Percentiles rank a stretch among this genome's conserved stretches.
phyloP scores from a whole-genome alignment of 2,329 filamentous ascomycete species.

The Fusarium albidum region DNA sequence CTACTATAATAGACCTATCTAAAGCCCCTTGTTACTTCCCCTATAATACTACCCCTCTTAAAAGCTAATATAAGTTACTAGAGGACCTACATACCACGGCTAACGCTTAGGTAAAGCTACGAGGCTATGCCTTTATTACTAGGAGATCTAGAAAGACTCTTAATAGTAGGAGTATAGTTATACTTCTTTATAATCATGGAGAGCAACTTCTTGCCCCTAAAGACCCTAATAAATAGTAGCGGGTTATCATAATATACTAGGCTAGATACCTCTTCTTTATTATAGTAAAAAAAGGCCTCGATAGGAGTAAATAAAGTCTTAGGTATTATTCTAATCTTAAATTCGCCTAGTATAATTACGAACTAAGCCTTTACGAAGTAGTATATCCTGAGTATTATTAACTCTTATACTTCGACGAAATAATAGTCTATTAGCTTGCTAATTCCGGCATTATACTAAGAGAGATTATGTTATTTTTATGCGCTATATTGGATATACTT shows the following conservation, averaged over 20 bases:
- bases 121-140: slow-evolving; percentile 1
- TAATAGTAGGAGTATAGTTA: not conserved
- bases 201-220: not conserved
- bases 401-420: not conserved
- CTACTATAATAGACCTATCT: no score
- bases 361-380: not conserved
- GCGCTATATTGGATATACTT: not conserved
- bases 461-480: slow-evolving; percentile 1
- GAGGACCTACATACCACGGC: no score
- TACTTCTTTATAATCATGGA: not conserved
- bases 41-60: no score
- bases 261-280: slow-evolving; percentile 3
- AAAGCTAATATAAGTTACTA: no score
- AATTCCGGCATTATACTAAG: not conserved
- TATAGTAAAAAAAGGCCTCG: not conserved
- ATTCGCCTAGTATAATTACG: slow-evolving; percentile 1
- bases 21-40: no score
- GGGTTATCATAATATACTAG: no score
- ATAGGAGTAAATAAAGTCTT: not conserved
- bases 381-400: not conserved
- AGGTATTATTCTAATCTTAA: not conserved
- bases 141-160: not conserved
- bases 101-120: no score
- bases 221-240: no score
- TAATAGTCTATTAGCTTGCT: not conserved